Conservation (phyloP, 495 filamentous ascomycete species). For the Hyphodiscus hymeniophilus region DNA sequence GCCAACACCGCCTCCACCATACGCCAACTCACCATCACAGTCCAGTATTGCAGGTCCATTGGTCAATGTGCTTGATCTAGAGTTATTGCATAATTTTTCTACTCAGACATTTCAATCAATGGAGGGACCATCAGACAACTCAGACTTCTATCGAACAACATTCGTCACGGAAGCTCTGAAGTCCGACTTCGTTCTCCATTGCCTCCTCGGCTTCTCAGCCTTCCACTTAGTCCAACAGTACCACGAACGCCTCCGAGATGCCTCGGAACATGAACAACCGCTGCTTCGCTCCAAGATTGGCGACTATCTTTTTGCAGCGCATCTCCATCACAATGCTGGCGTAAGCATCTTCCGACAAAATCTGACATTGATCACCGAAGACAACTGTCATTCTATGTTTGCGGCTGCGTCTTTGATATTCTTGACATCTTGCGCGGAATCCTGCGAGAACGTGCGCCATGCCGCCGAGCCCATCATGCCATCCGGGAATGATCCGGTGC, state of each 20-base stretch:
- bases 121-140: too few relatives aligned
- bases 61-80: neutral
- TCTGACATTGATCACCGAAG: neutral
- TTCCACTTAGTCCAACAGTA: slow-evolving; percentile 2
- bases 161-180: neutral
- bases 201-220: neutral
- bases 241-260: neutral
- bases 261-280: neutral
- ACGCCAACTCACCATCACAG: neutral
- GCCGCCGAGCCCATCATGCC: neutral
- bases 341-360: neutral
- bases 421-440: neutral
- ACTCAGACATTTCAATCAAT: neutral
- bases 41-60: neutral
- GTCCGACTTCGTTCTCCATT: neutral
- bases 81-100: slow-evolving; percentile 1
- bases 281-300: neutral
- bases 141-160: neutral
- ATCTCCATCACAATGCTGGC: neutral
- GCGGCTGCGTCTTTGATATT: neutral
- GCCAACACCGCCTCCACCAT: neutral
- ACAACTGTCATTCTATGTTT: slow-evolving; percentile 2
- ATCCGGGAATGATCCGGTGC: too few relatives aligned
- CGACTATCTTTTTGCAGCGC: neutral
- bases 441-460: neutral